Evolutionary conservation across 371 early-diverging fungal genomes (phyloP).

Genomic region (Rhizopus stolonifer): DNA sequence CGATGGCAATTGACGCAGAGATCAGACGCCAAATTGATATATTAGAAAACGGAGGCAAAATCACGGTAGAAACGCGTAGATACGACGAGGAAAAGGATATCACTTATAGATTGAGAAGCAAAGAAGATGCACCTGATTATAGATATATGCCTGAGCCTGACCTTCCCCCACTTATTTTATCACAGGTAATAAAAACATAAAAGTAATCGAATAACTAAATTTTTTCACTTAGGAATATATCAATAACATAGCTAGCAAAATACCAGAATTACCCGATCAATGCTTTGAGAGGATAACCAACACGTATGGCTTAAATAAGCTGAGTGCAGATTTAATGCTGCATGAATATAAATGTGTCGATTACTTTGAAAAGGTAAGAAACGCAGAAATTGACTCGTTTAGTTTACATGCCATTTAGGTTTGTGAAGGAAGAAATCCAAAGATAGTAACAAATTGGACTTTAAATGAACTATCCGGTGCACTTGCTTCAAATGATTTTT

Average conservation of each 20-base stretch:
- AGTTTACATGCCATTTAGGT: too few species aligned
- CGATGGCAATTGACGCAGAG: slow-evolving; percentile 79
- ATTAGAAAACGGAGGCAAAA: slow-evolving; percentile 51
- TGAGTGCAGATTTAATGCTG: slow-evolving; percentile 65
- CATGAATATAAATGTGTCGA: slow-evolving; percentile 70
- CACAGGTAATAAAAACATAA: slow-evolving; percentile 24
- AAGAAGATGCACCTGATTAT: slow-evolving; percentile 86
- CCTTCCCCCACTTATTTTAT: slow-evolving; percentile 63
- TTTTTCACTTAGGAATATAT: slow-evolving; percentile 45
- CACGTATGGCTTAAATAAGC: slow-evolving; percentile 57
- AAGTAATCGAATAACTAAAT: background rate
- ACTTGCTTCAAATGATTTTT: slow-evolving; percentile 58
- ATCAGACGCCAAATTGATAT: slow-evolving; percentile 68
- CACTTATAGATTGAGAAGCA: slow-evolving; percentile 73
- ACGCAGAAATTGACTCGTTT: too few species aligned
- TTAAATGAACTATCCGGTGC: slow-evolving; percentile 77
- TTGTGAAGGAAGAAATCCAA: slow-evolving; percentile 40
- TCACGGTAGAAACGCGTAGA: slow-evolving; percentile 78
- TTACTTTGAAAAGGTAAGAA: slow-evolving; percentile 67
- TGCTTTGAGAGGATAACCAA: slow-evolving; percentile 59
- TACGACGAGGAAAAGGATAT: slow-evolving; percentile 62
- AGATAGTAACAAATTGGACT: slow-evolving; percentile 58
- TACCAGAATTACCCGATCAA: slow-evolving; percentile 79
- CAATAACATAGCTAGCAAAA: slow-evolving; percentile 27
- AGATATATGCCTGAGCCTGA: slow-evolving; percentile 94